Conservation (phyloP, 1,284 basidiomycete species). For the Rhodotorula mucilaginosa region DNA sequence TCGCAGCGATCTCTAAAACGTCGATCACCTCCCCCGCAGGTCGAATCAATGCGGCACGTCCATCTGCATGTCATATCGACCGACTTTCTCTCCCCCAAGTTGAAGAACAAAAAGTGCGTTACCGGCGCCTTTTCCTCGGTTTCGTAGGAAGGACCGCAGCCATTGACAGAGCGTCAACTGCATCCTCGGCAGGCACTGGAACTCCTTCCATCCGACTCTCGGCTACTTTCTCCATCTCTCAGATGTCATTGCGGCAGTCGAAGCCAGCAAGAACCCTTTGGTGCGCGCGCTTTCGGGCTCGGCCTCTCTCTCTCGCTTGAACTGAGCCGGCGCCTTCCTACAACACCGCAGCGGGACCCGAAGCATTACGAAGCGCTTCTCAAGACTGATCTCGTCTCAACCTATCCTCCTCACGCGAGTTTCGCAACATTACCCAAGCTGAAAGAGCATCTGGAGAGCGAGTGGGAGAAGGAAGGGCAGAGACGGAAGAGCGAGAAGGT, state of each 20-base stretch:
- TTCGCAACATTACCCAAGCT: conserved; percentile 73
- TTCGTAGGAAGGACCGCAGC: no score
- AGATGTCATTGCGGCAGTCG: conserved; percentile 73
- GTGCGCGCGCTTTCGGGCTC: conserved; percentile 10
- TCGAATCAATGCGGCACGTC: conserved; percentile 66
- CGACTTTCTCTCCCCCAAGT: conserved; percentile 64
- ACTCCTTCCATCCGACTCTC: conserved; percentile 81
- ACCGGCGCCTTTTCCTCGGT: no score
- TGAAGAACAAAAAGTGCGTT: conserved; percentile 72
- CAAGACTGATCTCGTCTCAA: conserved; percentile 66
- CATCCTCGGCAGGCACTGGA: conserved; percentile 66
- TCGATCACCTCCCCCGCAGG: not conserved
- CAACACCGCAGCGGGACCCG: conserved; percentile 49
- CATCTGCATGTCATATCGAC: conserved; percentile 84
- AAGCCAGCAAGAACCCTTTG: conserved; percentile 54
- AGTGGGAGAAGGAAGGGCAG: conserved; percentile 50
- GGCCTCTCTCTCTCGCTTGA: no score
- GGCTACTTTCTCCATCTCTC: conserved; percentile 82
- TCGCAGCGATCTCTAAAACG: no score
- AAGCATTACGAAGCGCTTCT: conserved; percentile 64
- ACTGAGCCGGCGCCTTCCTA: not conserved
- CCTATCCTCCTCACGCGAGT: conserved; percentile 58
- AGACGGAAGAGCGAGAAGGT: not conserved
- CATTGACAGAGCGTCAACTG: not conserved
- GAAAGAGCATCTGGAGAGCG: conserved; percentile 67